Conservation (phyloP, 1,284 basidiomycete genomes). For the Cutaneotrichosporon sp. region DNA sequence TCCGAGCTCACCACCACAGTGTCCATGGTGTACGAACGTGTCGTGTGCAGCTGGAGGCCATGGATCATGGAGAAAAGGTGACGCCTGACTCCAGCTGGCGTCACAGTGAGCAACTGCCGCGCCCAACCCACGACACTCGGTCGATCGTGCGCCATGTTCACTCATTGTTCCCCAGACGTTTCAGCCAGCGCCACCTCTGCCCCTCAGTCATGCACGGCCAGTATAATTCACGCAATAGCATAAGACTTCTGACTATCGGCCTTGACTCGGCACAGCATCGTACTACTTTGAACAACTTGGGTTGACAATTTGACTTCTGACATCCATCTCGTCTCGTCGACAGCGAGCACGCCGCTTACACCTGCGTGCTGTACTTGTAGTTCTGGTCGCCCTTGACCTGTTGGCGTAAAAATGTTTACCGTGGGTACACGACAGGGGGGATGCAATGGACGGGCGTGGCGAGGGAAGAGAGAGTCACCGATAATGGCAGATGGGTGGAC, state of each 20-base stretch:
- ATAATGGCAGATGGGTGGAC: too few species aligned
- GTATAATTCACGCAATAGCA: not conserved
- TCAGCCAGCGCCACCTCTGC: too few species aligned
- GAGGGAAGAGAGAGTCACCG: not conserved
- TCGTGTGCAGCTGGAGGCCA: too few species aligned
- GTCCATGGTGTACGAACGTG: too few species aligned
- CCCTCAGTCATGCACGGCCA: not conserved
- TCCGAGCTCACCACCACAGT: too few species aligned
- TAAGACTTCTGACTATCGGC: not conserved
- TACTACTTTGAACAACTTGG: not conserved
- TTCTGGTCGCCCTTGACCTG: constrained; percentile 17
- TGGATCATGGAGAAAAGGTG: too few species aligned
- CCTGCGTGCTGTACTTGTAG: constrained; percentile 21
- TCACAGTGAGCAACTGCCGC: too few species aligned
- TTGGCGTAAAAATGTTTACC: not conserved
- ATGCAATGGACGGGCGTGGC: not conserved
- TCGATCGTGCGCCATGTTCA: too few species aligned
- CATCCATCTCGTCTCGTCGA: not conserved
- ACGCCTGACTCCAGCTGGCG: too few species aligned
- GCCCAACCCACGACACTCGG: too few species aligned
- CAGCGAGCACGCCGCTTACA: too few species aligned
- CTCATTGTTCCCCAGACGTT: too few species aligned
- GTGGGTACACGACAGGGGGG: not conserved
- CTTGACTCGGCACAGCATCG: not conserved
- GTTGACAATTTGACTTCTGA: not conserved